A percentile compares a stretch with the other conserved stretches of the same genome.
phyloP scores from a whole-genome alignment of 148 eudicot species.

The Rhododendron kiyosumense region DNA sequence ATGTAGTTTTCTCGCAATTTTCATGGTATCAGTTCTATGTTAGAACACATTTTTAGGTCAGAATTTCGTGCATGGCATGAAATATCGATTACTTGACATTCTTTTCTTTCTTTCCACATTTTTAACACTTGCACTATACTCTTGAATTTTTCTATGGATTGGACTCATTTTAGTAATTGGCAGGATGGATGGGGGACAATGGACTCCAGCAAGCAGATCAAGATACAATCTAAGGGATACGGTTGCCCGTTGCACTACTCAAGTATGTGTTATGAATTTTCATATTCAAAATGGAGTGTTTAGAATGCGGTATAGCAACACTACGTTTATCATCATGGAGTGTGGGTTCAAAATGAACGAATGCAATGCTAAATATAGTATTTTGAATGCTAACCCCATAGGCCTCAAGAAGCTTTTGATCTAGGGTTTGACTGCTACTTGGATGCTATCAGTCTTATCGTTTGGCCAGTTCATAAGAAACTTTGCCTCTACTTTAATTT shows the following conservation, averaged over 20 bases:
- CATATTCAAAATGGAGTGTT: background rate
- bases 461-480: background rate
- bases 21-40: background rate
- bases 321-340: background rate
- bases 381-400: background rate
- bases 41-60: background rate
- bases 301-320: background rate
- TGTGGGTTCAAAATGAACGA: background rate
- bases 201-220: conserved; percentile 62
- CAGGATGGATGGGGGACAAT: conserved; percentile 95
- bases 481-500: background rate
- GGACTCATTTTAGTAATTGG: background rate
- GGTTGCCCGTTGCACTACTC: conserved; percentile 76
- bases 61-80: no score
- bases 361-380: background rate
- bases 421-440: background rate
- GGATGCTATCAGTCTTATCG: background rate
- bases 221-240: conserved; percentile 87
- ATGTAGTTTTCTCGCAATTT: background rate
- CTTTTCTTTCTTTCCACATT: background rate
- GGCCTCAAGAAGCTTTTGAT: background rate
- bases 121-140: background rate
- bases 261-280: conserved; percentile 34
- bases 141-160: background rate
- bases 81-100: background rate